A percentile compares a stretch with the other conserved stretches of the same genome.
These are phyloP conservation scores for Xylariaceae sp. DNA, from an alignment of 2,329 filamentous ascomycete species.

Conservation along the genomic window DNA sequence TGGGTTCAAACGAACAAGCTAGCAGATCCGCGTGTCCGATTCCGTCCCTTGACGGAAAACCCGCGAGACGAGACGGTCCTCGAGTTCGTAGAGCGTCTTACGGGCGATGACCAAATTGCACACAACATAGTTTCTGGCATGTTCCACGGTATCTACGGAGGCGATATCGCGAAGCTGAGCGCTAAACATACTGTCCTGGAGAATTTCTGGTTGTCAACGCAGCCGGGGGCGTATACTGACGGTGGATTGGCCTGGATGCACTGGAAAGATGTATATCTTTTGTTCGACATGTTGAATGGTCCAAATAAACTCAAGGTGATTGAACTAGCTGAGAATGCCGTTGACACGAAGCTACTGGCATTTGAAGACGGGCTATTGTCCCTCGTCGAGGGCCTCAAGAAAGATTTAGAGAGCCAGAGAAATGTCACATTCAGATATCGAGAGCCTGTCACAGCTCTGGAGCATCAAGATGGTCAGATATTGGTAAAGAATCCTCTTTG, in stretches of 20 bases:
- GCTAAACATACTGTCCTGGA: slow-evolving; percentile 60
- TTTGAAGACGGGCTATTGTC: slow-evolving; percentile 62
- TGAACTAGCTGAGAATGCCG: slow-evolving; percentile 29
- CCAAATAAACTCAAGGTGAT: slow-evolving; percentile 20
- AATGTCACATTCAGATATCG: slow-evolving; percentile 61
- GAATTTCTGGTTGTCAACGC: slow-evolving; percentile 37
- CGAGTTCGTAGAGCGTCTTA: slow-evolving; percentile 57
- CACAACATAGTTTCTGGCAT: slow-evolving; percentile 74
- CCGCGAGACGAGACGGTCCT: slow-evolving; percentile 67
- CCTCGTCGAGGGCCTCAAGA: slow-evolving; percentile 54
- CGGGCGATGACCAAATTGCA: slow-evolving; percentile 52
- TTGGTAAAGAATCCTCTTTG: slow-evolving; percentile 35
- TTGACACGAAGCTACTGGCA: slow-evolving; percentile 39
- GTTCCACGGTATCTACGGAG: slow-evolving; percentile 88
- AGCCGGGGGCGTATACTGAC: background rate
- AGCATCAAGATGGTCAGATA: slow-evolving; percentile 37
- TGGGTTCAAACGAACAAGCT: slow-evolving; percentile 2
- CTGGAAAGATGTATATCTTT: slow-evolving; percentile 20
- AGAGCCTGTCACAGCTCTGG: slow-evolving; percentile 47
- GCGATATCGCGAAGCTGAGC: slow-evolving; percentile 80
- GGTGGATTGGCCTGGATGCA: slow-evolving; percentile 8
- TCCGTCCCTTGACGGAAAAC: slow-evolving; percentile 23
- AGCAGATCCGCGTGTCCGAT: background rate
- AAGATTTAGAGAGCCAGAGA: slow-evolving; percentile 45
- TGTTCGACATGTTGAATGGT: slow-evolving; percentile 23